phyloP scores from a whole-genome alignment of 305 asterid species.

The Fraxinus nigra region DNA sequence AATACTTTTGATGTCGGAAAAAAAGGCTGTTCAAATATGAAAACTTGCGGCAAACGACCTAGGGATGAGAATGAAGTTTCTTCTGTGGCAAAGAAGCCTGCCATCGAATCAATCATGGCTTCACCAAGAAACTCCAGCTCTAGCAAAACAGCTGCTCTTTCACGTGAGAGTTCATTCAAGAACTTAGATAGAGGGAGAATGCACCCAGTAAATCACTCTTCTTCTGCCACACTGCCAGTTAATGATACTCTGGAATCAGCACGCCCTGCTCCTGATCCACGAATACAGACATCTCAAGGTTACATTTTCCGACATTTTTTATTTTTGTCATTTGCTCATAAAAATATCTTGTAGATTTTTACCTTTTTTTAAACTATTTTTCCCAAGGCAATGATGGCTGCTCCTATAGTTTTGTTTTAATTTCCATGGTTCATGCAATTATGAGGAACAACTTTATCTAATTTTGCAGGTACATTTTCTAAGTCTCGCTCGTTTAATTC shows the following conservation, averaged over 20 bases:
- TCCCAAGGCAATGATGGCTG: conserved; percentile 7
- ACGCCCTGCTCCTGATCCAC: conserved; percentile 47
- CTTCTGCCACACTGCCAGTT: conserved; percentile 34
- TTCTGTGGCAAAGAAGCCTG: conserved; percentile 58
- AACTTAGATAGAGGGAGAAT: conserved; percentile 54
- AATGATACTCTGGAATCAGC: conserved; percentile 46
- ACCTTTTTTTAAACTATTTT: neutral
- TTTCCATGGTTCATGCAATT: neutral
- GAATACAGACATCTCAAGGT: conserved; percentile 53
- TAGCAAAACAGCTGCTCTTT: conserved; percentile 41
- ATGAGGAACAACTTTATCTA: neutral
- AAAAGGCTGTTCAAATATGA: conserved; percentile 33
- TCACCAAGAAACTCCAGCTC: conserved; percentile 49
- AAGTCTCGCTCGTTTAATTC: conserved; percentile 80
- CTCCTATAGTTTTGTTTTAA: conserved; percentile 11
- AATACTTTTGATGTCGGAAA: conserved; percentile 41
- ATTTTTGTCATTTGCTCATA: conserved; percentile 16
- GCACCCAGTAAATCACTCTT: conserved; percentile 41
- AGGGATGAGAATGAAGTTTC: conserved; percentile 74
- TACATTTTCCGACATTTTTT: neutral
- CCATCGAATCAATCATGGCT: conserved; percentile 47
- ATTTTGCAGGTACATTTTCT: conserved; percentile 60
- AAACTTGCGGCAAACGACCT: conserved; percentile 56
- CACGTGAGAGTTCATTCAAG: conserved; percentile 63
- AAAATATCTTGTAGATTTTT: conserved; percentile 9